phyloP scores from a whole-genome alignment of 805 yeast species.

The Komagataella pastoris region DNA sequence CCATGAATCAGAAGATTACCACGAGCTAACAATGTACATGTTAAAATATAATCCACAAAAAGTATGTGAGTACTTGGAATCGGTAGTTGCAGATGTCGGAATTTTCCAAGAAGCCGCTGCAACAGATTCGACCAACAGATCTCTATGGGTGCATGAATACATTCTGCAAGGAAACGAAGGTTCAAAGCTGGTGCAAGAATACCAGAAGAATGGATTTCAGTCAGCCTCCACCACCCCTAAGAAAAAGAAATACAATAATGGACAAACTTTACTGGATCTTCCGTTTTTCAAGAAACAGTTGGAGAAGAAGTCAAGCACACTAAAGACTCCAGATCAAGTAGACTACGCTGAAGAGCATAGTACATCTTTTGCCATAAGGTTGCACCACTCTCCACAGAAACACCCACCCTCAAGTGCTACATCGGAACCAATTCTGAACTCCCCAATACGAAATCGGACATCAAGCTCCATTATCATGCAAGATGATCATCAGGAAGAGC shows the following conservation, averaged over 20 bases:
- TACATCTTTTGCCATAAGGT: neutral
- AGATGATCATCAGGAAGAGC: neutral
- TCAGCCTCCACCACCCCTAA: neutral
- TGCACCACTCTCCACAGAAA: neutral
- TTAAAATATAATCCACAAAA: neutral
- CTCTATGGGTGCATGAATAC: neutral
- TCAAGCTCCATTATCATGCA: neutral
- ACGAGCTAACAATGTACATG: neutral
- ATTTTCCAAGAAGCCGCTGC: neutral
- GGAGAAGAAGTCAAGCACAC: neutral
- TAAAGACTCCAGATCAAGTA: neutral
- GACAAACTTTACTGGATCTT: neutral
- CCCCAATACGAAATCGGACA: neutral
- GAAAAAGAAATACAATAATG: neutral
- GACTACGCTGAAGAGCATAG: neutral
- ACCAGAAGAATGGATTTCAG: neutral
- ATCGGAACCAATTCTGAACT: neutral
- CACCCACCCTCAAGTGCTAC: neutral
- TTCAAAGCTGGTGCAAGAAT: neutral
- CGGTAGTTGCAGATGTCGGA: neutral
- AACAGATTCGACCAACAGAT: neutral
- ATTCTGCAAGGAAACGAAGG: neutral
- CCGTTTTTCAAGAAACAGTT: neutral
- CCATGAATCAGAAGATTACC: neutral
- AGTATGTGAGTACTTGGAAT: neutral